Evolutionary conservation across 805 yeast genomes (phyloP).

Genomic region (Clavispora carvajalis): DNA sequence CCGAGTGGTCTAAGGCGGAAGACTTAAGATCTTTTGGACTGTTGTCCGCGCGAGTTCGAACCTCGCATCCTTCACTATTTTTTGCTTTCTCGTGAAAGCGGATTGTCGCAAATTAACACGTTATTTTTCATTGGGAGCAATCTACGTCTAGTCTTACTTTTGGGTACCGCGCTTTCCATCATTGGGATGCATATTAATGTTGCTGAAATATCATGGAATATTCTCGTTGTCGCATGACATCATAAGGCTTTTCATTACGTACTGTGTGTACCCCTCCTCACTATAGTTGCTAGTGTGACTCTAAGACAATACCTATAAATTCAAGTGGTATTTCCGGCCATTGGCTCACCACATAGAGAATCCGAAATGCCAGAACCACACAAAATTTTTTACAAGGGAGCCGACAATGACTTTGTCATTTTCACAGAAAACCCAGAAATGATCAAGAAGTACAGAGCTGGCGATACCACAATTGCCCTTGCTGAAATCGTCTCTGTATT

Average conservation of each 20-base stretch:
- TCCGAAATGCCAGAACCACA: constrained; percentile 34
- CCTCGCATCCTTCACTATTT: constrained; percentile 44
- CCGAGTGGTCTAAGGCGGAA: constrained; percentile 51
- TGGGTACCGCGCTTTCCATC: no score
- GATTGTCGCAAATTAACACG: neutral
- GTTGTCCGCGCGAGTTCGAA: constrained; percentile 51
- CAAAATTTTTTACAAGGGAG: constrained; percentile 63
- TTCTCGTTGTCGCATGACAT: neutral
- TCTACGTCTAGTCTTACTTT: no score
- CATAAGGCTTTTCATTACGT: neutral
- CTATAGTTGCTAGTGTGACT: neutral
- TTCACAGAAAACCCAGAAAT: constrained; percentile 54
- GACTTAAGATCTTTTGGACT: constrained; percentile 47
- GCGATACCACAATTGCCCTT: constrained; percentile 52
- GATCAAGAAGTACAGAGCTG: constrained; percentile 43
- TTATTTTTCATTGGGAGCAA: no score
- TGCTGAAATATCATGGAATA: neutral
- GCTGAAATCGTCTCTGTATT: constrained; percentile 58
- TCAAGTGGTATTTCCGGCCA: no score
- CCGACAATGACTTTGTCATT: constrained; percentile 56
- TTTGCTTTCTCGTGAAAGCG: neutral
- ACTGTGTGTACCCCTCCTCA: neutral
- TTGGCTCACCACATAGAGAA: no score
- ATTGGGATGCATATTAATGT: no score
- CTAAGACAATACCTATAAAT: neutral